Conservation (phyloP, 164 flowering plant genomes). For the Tetracentron sinense region DNA sequence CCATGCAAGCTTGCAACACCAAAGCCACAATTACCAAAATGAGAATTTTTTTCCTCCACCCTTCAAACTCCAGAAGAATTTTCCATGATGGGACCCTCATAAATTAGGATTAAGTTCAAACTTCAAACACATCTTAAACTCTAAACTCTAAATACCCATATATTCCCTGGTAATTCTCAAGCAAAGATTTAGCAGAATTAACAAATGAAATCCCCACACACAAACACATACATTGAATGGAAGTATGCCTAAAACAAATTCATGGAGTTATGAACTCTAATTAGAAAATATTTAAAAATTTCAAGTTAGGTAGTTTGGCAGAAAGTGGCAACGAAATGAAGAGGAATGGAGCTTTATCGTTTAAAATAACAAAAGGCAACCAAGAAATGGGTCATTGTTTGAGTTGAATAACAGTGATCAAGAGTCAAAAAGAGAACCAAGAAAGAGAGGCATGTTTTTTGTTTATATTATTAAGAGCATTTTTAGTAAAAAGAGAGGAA, state of each 20-base stretch:
- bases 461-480: no score
- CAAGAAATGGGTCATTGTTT: neutral
- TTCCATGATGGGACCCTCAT: neutral
- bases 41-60: neutral
- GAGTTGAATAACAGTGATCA: neutral
- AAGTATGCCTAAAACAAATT: neutral
- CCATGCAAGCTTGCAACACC: no score
- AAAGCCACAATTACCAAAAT: no score
- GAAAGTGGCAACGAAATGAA: neutral
- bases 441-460: no score
- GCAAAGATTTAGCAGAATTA: neutral
- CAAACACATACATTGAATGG: neutral
- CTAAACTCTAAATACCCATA: neutral
- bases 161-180: neutral
- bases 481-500: slow-evolving; percentile 10
- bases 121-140: neutral
- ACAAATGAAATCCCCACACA: neutral
- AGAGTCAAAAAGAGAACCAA: neutral
- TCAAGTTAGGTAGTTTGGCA: neutral
- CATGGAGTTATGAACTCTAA: neutral
- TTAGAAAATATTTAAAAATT: no score
- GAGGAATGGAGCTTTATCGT: neutral
- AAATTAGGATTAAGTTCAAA: neutral
- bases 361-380: neutral
- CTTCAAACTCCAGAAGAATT: neutral